phyloP scores from a whole-genome alignment of 352 stramenopile genomes.

The Pythium phragmitis region DNA sequence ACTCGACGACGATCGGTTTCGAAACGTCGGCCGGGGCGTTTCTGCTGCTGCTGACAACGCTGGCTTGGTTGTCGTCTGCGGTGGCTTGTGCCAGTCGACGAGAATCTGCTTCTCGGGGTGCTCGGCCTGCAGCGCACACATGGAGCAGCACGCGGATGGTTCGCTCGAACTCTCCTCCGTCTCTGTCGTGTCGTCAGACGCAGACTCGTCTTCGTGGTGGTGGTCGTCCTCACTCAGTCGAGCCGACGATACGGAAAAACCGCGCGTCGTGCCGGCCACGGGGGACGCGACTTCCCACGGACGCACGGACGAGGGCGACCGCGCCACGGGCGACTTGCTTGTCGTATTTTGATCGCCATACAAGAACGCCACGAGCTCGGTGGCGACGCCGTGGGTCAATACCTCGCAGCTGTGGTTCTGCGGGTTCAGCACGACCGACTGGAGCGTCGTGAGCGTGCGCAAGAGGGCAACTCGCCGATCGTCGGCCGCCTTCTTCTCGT shows the following conservation, averaged over 20 bases:
- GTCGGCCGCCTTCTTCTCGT: slow-evolving; percentile 4
- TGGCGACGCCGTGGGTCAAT: slow-evolving; percentile 28
- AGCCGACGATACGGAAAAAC: slow-evolving; percentile 11
- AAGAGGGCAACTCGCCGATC: slow-evolving; percentile 28
- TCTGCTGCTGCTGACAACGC: neutral
- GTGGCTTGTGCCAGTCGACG: slow-evolving; percentile 1
- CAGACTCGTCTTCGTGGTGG: neutral
- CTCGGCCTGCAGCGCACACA: slow-evolving; percentile 9
- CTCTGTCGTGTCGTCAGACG: neutral
- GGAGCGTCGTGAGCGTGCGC: slow-evolving; percentile 34
- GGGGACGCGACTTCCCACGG: slow-evolving; percentile 21
- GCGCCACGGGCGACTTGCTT: neutral
- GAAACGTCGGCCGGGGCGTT: neutral
- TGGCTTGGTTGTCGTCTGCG: neutral
- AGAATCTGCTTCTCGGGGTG: slow-evolving; percentile 3
- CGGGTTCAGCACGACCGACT: slow-evolving; percentile 37
- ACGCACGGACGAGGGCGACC: slow-evolving; percentile 14
- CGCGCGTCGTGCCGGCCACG: neutral
- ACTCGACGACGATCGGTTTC: slow-evolving; percentile 13
- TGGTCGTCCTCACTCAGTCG: slow-evolving; percentile 3
- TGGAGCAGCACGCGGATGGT: slow-evolving; percentile 8
- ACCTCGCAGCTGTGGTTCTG: slow-evolving; percentile 39
- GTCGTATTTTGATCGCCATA: slow-evolving; percentile 27
- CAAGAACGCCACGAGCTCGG: slow-evolving; percentile 37
- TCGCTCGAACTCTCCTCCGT: neutral